Evolutionary conservation across 371 early-diverging fungal species (phyloP).

Genomic region (Globomyces sp.): DNA sequence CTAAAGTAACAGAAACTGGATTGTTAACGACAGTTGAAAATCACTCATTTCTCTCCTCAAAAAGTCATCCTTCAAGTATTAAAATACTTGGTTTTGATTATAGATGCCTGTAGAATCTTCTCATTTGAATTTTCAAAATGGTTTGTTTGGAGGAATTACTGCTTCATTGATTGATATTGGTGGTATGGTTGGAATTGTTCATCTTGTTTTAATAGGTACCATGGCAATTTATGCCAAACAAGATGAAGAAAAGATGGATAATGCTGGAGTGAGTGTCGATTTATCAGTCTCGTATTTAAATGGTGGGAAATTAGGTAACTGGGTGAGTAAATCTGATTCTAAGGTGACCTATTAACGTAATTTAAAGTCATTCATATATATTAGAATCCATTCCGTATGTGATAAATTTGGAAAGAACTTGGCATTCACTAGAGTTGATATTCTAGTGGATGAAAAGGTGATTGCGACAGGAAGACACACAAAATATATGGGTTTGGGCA

Average conservation of each 20-base stretch:
- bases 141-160: conserved; percentile 11
- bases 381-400: conserved; percentile 7
- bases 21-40: too few relatives aligned
- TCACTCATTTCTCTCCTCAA: too few relatives aligned
- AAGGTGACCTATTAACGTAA: too few relatives aligned
- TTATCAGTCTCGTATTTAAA: conserved; percentile 6
- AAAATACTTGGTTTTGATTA: background rate
- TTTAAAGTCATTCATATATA: background rate
- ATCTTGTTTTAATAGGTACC: background rate
- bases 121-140: conserved; percentile 11
- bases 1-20: too few relatives aligned
- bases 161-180: conserved; percentile 15
- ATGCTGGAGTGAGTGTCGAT: conserved; percentile 4
- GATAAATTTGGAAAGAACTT: conserved; percentile 7
- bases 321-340: background rate
- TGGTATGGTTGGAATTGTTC: background rate
- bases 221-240: conserved; percentile 9
- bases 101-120: conserved; percentile 4
- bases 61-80: too few relatives aligned
- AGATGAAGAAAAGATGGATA: background rate
- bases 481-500: too few relatives aligned
- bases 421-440: conserved; percentile 15
- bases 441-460: conserved; percentile 7
- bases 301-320: background rate
- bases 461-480: conserved; percentile 10